A percentile compares a stretch with the other conserved stretches of the same genome.
Evolutionary conservation across 2,329 filamentous ascomycete species (phyloP).

Genomic region (Thielaviopsis cerberus): DNA sequence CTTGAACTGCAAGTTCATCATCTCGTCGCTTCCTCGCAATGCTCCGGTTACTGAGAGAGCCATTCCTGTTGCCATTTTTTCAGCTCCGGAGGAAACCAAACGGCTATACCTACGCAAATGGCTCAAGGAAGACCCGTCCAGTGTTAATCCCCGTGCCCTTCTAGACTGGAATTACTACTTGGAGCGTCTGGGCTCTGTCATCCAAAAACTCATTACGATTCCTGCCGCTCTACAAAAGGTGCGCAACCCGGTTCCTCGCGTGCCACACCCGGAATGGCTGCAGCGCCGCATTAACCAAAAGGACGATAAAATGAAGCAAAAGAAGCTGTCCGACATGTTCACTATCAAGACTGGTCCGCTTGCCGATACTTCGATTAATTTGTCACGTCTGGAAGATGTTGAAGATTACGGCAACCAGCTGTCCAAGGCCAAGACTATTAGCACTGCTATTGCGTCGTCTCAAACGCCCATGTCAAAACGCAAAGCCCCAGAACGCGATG

Average conservation of each 20-base stretch:
- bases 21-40: conserved; percentile 68
- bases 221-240: conserved; percentile 91
- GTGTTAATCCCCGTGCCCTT: conserved; percentile 76
- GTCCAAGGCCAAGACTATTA: conserved; percentile 43
- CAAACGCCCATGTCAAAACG: conserved; percentile 42
- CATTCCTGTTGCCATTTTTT: conserved; percentile 91
- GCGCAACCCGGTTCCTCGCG: conserved; percentile 79
- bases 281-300: conserved; percentile 84
- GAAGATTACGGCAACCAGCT: conserved; percentile 59
- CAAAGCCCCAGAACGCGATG: conserved; percentile 43
- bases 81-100: conserved; percentile 75
- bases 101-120: conserved; percentile 82
- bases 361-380: conserved; percentile 48
- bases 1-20: conserved; percentile 98
- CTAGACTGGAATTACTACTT: conserved; percentile 97
- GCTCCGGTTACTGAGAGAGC: conserved; percentile 89
- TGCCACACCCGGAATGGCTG: conserved; percentile 91
- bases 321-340: conserved; percentile 93
- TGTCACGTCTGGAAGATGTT: conserved; percentile 45
- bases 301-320: conserved; percentile 95
- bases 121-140: conserved; percentile 77
- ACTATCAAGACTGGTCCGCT: conserved; percentile 45
- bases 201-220: conserved; percentile 98
- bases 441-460: conserved; percentile 37
- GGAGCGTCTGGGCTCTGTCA: conserved; percentile 86